Conservation (phyloP, 1,284 basidiomycete species). For the Calocybe gambosa region DNA sequence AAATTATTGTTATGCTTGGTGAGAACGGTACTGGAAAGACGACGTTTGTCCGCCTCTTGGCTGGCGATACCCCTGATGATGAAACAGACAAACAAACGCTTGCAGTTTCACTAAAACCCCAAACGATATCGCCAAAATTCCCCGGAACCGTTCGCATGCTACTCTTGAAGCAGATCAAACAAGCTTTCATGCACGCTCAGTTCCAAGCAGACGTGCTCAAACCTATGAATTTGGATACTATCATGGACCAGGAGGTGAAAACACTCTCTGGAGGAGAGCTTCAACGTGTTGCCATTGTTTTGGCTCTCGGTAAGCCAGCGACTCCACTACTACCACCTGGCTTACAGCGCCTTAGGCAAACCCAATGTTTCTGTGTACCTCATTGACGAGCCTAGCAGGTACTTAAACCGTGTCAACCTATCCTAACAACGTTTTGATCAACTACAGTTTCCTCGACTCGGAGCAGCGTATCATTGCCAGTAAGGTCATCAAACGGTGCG, state of each 20-base stretch:
- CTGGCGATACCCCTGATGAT: constrained; percentile 83
- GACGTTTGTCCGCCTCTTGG: constrained; percentile 89
- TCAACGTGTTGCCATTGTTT: constrained; percentile 91
- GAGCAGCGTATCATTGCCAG: constrained; percentile 97
- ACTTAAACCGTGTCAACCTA: constrained; percentile 16
- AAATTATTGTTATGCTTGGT: constrained; percentile 96
- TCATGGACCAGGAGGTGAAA: constrained; percentile 95
- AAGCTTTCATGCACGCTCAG: constrained; percentile 93
- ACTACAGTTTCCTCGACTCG: constrained; percentile 82
- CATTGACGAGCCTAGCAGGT: constrained; percentile 80
- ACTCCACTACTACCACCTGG: neutral
- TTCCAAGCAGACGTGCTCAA: constrained; percentile 96
- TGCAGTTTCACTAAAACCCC: constrained; percentile 89
- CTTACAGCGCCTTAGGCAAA: constrained; percentile 13
- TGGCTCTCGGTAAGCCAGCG: constrained; percentile 64
- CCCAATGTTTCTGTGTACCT: constrained; percentile 76
- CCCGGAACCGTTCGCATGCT: constrained; percentile 90
- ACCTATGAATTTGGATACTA: constrained; percentile 88
- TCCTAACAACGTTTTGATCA: neutral
- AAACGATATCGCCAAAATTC: constrained; percentile 95
- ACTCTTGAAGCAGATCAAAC: constrained; percentile 89
- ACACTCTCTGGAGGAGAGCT: constrained; percentile 95
- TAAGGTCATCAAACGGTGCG: constrained; percentile 92
- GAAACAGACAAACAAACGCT: constrained; percentile 76
- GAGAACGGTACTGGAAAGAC: constrained; percentile 99